phyloP scores from a whole-genome alignment of 2,329 filamentous ascomycete genomes.

The Diaporthe sp. region DNA sequence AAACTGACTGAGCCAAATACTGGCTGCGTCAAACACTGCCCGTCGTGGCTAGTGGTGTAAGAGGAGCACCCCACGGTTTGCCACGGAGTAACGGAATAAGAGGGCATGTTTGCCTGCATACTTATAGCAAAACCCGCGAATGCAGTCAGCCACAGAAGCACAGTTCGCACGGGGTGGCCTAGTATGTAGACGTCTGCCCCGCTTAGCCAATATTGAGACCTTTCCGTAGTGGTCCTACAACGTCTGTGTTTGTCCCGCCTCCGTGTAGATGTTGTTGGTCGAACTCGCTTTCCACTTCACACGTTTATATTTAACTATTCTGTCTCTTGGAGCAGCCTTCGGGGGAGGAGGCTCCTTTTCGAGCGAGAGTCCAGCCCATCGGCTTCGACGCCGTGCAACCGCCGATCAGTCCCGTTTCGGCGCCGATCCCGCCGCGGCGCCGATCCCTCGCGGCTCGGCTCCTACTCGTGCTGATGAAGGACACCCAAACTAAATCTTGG shows the following conservation, averaged over 20 bases:
- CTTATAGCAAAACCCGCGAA: no score
- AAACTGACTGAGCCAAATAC: neutral
- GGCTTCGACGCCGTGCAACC: constrained; percentile 4
- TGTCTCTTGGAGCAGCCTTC: neutral
- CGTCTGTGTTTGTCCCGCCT: neutral
- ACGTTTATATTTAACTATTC: no score
- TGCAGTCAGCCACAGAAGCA: neutral
- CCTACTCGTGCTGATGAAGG: neutral
- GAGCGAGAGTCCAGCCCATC: neutral
- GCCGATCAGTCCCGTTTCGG: neutral
- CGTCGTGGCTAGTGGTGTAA: neutral
- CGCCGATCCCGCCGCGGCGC: neutral
- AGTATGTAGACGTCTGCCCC: neutral
- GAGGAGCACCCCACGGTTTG: neutral
- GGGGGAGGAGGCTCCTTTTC: neutral
- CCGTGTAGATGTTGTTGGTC: no score
- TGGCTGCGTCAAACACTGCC: neutral
- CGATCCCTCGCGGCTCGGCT: constrained; percentile 21
- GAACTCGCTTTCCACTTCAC: neutral
- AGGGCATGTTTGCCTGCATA: neutral
- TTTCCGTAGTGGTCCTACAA: neutral
- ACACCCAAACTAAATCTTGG: neutral
- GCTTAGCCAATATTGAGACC: neutral
- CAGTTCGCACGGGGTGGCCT: neutral
- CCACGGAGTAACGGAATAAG: neutral